These are phyloP conservation scores for Parastagonospora avenae DNA, from an alignment of 2,329 filamentous ascomycete species.

Conservation along the genomic window DNA sequence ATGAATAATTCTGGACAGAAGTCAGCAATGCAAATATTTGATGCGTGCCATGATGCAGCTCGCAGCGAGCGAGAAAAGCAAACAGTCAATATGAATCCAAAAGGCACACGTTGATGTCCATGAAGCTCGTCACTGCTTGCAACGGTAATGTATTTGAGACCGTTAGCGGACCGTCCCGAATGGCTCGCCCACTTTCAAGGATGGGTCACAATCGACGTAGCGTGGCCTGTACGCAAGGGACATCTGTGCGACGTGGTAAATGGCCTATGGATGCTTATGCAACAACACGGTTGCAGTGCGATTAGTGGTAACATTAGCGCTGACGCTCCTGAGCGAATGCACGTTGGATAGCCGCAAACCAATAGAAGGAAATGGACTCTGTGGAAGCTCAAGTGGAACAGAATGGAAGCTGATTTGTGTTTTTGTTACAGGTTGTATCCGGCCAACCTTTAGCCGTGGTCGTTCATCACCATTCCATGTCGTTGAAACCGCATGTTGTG, in stretches of 20 bases:
- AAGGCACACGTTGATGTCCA: too few species aligned
- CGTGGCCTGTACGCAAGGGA: slow-evolving; percentile 15
- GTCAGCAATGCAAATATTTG: neutral
- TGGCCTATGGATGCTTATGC: slow-evolving; percentile 31
- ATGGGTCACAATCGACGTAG: slow-evolving; percentile 26
- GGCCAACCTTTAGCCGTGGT: slow-evolving; percentile 36
- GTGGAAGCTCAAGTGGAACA: slow-evolving; percentile 20
- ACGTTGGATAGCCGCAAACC: too few species aligned
- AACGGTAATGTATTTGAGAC: slow-evolving; percentile 4
- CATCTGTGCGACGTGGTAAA: slow-evolving; percentile 44
- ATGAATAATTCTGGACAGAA: neutral
- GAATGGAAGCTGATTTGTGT: slow-evolving; percentile 45
- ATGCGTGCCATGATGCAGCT: neutral
- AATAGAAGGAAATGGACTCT: neutral
- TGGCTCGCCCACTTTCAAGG: slow-evolving; percentile 4
- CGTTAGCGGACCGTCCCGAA: slow-evolving; percentile 29
- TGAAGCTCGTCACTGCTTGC: neutral
- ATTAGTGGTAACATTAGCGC: too few species aligned
- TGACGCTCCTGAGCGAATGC: too few species aligned
- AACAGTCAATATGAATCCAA: too few species aligned
- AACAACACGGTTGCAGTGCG: neutral
- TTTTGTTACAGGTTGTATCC: slow-evolving; percentile 47
- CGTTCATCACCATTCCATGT: slow-evolving; percentile 39
- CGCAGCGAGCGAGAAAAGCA: neutral
- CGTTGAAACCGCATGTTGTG: slow-evolving; percentile 44